Evolutionary conservation across 768 basidiomycete species (phyloP).

Genomic region (Rickenella mellea): DNA sequence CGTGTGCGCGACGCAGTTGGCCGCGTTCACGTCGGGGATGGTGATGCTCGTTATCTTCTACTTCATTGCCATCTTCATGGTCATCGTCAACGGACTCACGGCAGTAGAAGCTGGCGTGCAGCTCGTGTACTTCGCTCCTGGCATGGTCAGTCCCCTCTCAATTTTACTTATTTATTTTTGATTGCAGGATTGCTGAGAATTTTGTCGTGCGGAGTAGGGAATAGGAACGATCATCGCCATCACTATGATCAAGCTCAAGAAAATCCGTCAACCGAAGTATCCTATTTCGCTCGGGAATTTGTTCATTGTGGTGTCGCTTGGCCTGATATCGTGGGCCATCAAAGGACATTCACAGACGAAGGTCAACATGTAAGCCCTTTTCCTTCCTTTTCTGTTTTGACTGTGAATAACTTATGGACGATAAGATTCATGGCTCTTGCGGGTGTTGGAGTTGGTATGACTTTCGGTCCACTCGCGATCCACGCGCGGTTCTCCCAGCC

Average conservation of each 20-base stretch:
- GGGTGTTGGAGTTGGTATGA: conserved; percentile 34
- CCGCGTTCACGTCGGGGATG: conserved; percentile 32
- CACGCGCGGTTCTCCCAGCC: conserved; percentile 39
- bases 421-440: conserved; percentile 34
- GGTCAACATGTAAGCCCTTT: conserved; percentile 25
- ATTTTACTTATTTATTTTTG: neutral
- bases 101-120: conserved; percentile 34
- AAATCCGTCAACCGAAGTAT: conserved; percentile 25
- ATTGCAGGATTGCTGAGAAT: neutral
- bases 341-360: conserved; percentile 22
- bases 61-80: conserved; percentile 43
- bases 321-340: conserved; percentile 34
- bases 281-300: conserved; percentile 29
- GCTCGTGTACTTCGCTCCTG: conserved; percentile 43
- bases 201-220: conserved; percentile 29
- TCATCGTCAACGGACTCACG: conserved; percentile 30
- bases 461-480: conserved; percentile 26
- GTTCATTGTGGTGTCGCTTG: conserved; percentile 30
- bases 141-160: conserved; percentile 29
- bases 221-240: conserved; percentile 26
- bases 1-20: conserved; percentile 28
- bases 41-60: conserved; percentile 46
- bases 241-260: conserved; percentile 18
- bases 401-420: neutral
- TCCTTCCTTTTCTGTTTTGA: neutral